phyloP scores from a whole-genome alignment of 1,284 basidiomycete genomes.

The Bjerkandera adusta region DNA sequence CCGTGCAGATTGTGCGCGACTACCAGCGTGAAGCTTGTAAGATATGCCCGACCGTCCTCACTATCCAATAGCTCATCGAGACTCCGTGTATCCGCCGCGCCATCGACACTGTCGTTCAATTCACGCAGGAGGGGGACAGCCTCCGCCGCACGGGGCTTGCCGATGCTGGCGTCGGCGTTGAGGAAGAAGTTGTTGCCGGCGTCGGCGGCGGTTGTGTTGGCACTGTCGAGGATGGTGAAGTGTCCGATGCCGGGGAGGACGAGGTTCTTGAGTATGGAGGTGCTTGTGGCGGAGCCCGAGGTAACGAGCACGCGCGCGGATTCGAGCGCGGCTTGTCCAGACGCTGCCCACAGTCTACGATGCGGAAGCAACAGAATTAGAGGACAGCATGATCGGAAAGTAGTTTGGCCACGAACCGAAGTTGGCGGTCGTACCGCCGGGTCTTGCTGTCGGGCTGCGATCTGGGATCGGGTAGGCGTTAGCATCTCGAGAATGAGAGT shows the following conservation, averaged over 20 bases:
- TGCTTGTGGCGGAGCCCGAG: constrained; percentile 77
- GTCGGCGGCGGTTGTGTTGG: constrained; percentile 60
- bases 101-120: constrained; percentile 86
- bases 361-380: background rate
- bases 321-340: constrained; percentile 92
- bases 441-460: constrained; percentile 79
- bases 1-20: constrained; percentile 80
- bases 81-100: constrained; percentile 59
- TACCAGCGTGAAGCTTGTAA: constrained; percentile 61
- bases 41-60: constrained; percentile 42
- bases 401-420: constrained; percentile 54
- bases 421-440: constrained; percentile 88
- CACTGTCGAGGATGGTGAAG: constrained; percentile 84
- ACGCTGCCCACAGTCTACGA: constrained; percentile 88
- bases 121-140: constrained; percentile 78
- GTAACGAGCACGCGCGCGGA: constrained; percentile 80
- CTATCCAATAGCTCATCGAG: constrained; percentile 56
- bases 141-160: constrained; percentile 78
- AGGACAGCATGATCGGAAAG: too few species aligned
- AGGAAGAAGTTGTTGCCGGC: constrained; percentile 98
- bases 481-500: background rate
- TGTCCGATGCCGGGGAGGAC: constrained; percentile 92
- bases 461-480: constrained; percentile 23
- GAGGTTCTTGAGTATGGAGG: constrained; percentile 91
- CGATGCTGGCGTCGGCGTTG: constrained; percentile 71